These are phyloP conservation scores for Prunella vulgaris DNA, from an alignment of 257 asterid species.

Conservation along the genomic window DNA sequence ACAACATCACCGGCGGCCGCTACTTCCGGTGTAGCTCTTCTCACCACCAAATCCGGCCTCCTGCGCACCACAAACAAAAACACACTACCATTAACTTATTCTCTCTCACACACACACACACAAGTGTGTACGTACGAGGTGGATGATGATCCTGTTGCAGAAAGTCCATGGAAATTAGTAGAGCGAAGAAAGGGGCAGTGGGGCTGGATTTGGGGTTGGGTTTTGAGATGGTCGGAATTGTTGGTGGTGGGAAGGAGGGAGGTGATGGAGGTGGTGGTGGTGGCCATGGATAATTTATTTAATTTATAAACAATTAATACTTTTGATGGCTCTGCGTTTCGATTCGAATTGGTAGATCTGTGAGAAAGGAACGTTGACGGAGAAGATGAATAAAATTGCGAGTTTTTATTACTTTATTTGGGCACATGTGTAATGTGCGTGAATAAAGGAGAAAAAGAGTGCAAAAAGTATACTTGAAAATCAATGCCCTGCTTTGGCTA, in stretches of 20 bases:
- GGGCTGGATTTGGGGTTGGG: not conserved
- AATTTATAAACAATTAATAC: not conserved
- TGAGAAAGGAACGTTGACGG: not conserved
- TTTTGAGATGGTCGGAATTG: not conserved
- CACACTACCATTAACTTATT: too few species aligned
- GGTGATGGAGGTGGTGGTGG: not conserved
- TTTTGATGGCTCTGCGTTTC: not conserved
- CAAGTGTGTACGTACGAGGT: too few species aligned
- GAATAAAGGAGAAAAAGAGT: not conserved
- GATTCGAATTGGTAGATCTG: not conserved
- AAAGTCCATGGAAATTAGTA: not conserved
- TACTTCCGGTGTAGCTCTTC: conserved; percentile 21
- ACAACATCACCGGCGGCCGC: conserved; percentile 27
- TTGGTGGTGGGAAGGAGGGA: not conserved
- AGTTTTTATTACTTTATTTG: too few species aligned
- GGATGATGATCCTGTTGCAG: not conserved
- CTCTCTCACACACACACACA: too few species aligned
- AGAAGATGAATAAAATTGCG: too few species aligned
- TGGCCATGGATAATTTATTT: conserved; percentile 14
- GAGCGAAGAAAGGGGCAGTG: conserved; percentile 11
- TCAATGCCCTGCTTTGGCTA: too few species aligned
- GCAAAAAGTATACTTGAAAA: too few species aligned
- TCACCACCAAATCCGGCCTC: conserved; percentile 10
- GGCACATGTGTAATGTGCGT: not conserved
- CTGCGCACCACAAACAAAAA: conserved; percentile 14